Evolutionary conservation across 2,329 filamentous ascomycete species (phyloP).

Genomic region (Didymella pomorum): DNA sequence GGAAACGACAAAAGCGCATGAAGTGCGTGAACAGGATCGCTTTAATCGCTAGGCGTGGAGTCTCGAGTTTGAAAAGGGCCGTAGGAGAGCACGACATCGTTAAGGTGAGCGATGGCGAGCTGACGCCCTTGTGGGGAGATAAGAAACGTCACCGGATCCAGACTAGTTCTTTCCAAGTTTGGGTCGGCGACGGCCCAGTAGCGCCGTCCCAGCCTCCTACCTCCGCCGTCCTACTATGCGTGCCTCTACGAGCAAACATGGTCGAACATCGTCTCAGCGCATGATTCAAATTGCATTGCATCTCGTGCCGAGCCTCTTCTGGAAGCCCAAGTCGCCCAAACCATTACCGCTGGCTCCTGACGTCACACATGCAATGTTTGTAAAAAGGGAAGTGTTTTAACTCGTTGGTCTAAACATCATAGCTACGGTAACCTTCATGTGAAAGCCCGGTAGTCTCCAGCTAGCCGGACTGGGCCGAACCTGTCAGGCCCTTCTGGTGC

Average conservation of each 20-base stretch:
- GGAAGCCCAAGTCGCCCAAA: neutral
- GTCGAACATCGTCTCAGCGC: neutral
- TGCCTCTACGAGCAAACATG: neutral
- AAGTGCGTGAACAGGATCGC: neutral
- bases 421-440: neutral
- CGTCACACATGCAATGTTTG: neutral
- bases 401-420: neutral
- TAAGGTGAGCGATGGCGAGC: constrained; percentile 1
- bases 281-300: neutral
- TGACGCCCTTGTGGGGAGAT: constrained; percentile 7
- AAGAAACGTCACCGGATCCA: neutral
- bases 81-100: neutral
- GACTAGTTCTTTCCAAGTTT: neutral
- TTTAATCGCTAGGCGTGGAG: constrained; percentile 5
- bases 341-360: neutral
- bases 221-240: neutral
- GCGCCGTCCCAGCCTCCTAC: neutral
- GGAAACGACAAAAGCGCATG: constrained; percentile 6
- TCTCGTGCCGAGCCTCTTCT: neutral
- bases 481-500: neutral
- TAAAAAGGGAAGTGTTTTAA: neutral
- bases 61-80: neutral
- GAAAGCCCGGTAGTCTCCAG: neutral
- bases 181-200: neutral
- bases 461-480: neutral